Evolutionary conservation across 2,329 filamentous ascomycete genomes (phyloP), one percentile per base, ranked within the genome.

Genomic region (Macroventuria anomochaeta): DNA sequence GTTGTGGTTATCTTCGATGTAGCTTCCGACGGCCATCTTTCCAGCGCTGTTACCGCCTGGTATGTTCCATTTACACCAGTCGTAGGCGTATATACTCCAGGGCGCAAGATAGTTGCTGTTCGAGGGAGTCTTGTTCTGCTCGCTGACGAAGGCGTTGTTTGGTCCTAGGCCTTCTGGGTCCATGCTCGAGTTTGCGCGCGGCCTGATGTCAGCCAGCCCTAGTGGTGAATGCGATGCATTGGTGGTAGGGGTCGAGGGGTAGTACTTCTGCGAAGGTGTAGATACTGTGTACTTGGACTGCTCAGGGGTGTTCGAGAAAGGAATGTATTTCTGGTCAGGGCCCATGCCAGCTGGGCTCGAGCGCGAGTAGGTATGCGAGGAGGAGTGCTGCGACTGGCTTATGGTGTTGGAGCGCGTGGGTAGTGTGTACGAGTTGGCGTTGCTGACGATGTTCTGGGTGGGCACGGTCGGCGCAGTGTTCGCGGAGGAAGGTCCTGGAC

Each of bases 51-150:
- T 76, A 28, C 74, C 73, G 29, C 79, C 79, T 33, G 91, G 86
- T 2, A 93, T 87, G 13, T 90, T 86, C 93, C 95, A 99, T 77
- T 99, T 99, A 80, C 95, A 99, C 95, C 95, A 99, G 78, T 99
- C 95, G 68, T 96, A 93, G 11, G 95, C 93, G 74, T 97, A 99
- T 49, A 96, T 88, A 12, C 92, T 89, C 91, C 95, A 99, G 0
- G 93, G 93, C 4, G 93, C 92, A 59, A 96, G 79, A 71, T 97
- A 96, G 73, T 93, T 97, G 80, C 91, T 96, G 59, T 93, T 96
- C 5, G 71, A 90, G 75, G 71, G 88, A 58, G 85, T 73, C 70
- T 85, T 84, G 59, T 85, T 84, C 44, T 86, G 80, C 68, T 92
- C 89, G 70, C 88, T 88, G 44, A 84, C 82, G 62, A 75, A 81